phyloP scores from a whole-genome alignment of 176 grass and related monocot species.

The Luzula sylvatica region DNA sequence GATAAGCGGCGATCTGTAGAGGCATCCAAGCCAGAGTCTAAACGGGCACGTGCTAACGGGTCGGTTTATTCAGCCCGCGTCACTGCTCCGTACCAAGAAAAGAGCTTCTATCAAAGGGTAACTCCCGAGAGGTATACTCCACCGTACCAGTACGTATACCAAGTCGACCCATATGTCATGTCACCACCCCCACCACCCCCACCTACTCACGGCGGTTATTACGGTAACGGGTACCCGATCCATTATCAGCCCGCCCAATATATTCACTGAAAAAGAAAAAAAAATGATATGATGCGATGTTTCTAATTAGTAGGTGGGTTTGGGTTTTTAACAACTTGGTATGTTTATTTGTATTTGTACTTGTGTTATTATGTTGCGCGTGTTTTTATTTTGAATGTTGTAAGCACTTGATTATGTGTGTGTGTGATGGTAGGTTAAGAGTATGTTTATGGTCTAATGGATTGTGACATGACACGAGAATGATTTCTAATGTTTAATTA shows the following conservation, averaged over 20 bases:
- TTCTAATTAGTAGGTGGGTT: not conserved
- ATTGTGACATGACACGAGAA: constrained; percentile 9
- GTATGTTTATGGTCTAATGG: constrained; percentile 15
- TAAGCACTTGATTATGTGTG: constrained; percentile 21
- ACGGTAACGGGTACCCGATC: constrained; percentile 56
- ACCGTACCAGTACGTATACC: constrained; percentile 49
- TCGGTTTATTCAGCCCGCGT: constrained; percentile 38
- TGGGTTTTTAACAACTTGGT: constrained; percentile 6
- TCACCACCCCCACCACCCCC: too few species aligned
- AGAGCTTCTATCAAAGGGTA: constrained; percentile 58
- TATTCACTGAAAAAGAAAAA: constrained; percentile 63
- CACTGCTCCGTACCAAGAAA: constrained; percentile 33
- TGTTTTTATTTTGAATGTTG: constrained; percentile 21
- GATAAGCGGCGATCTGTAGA: constrained; percentile 82
- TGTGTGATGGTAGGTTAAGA: constrained; percentile 20
- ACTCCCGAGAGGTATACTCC: constrained; percentile 37
- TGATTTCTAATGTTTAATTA: constrained; percentile 23
- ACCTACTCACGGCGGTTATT: constrained; percentile 39
- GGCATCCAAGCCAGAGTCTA: constrained; percentile 71
- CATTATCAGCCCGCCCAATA: constrained; percentile 54
- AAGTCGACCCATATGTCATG: constrained; percentile 49
- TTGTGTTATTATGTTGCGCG: constrained; percentile 4
- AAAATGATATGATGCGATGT: not conserved
- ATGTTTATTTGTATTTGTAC: constrained; percentile 18
- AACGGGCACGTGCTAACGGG: constrained; percentile 63